Conservation (phyloP, 352 stramenopile species). For the Peronospora farinosa region DNA sequence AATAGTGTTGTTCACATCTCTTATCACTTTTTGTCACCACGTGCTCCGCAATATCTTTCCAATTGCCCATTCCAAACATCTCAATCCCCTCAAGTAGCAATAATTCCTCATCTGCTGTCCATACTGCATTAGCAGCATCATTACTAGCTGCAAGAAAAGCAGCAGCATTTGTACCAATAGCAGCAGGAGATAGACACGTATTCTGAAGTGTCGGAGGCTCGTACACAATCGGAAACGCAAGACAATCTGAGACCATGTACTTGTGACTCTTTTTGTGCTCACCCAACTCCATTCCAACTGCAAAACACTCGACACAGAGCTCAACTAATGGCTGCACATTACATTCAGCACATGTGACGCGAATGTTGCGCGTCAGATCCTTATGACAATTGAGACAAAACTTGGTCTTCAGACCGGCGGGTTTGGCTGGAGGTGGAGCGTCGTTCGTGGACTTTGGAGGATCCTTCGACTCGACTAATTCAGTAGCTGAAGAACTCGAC, state of each 20-base stretch:
- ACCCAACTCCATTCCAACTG: conserved; percentile 68
- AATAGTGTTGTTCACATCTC: conserved; percentile 88
- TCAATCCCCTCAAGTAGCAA: conserved; percentile 93
- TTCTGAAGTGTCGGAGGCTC: conserved; percentile 27
- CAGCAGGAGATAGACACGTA: conserved; percentile 5
- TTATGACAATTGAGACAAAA: conserved; percentile 85
- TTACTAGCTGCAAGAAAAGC: conserved; percentile 5
- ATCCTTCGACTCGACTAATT: background rate
- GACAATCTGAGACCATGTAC: conserved; percentile 80
- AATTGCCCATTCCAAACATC: conserved; percentile 96
- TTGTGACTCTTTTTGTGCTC: conserved; percentile 75
- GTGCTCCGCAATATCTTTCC: conserved; percentile 89
- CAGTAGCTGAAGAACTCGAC: background rate
- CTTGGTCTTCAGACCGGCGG: conserved; percentile 51
- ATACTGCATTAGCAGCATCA: conserved; percentile 37
- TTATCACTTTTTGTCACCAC: conserved; percentile 81
- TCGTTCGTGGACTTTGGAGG: conserved; percentile 6
- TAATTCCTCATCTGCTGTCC: conserved; percentile 94
- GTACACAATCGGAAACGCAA: conserved; percentile 67
- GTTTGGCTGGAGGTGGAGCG: conserved; percentile 20
- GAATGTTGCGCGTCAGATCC: conserved; percentile 78
- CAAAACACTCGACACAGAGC: conserved; percentile 95
- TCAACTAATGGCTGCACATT: conserved; percentile 43
- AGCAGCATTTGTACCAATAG: conserved; percentile 18
- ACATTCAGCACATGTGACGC: conserved; percentile 81